A percentile compares a stretch with the other conserved stretches of the same genome.
Evolutionary conservation across 2,329 filamentous ascomycete species (phyloP).

Genomic region (Colletotrichum cereale): DNA sequence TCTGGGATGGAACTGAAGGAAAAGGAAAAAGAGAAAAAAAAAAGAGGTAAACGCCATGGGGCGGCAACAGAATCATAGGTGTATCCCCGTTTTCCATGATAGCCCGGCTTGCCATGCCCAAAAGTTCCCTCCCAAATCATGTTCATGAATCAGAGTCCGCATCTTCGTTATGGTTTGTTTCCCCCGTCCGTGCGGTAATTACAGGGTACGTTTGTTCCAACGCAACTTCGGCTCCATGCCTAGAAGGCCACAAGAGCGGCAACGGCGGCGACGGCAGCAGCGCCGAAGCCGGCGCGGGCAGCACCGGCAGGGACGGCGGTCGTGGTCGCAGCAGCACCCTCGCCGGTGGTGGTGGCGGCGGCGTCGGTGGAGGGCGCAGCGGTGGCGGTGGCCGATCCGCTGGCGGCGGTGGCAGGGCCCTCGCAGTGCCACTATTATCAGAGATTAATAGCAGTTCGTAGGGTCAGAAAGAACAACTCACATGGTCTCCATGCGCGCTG

Average conservation of each 20-base stretch:
- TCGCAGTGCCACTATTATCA: constrained; percentile 53
- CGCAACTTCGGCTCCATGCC: neutral
- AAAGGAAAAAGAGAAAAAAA: neutral
- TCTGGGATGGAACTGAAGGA: neutral
- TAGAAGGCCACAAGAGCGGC: constrained; percentile 37
- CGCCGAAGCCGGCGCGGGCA: constrained; percentile 23
- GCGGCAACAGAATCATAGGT: neutral
- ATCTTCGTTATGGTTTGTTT: neutral
- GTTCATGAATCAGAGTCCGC: constrained; percentile 13
- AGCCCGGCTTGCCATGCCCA: constrained; percentile 1
- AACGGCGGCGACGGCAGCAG: constrained; percentile 33
- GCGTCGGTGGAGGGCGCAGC: constrained; percentile 9
- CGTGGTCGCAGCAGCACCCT: constrained; percentile 60
- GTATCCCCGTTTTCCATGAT: constrained; percentile 10
- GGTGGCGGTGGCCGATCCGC: constrained; percentile 5
- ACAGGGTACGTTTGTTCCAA: neutral
- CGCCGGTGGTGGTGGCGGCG: constrained; percentile 2
- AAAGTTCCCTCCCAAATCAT: constrained; percentile 3
- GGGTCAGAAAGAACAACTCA: neutral
- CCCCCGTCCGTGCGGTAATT: neutral
- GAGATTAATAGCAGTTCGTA: constrained; percentile 45
- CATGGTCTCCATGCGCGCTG: neutral
- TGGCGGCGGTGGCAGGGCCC: constrained; percentile 32
- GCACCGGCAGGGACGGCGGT: constrained; percentile 30
- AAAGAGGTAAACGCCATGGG: constrained; percentile 5